A percentile compares a stretch with the other conserved stretches of the same genome.
Conservation (phyloP, 2,329 filamentous ascomycete genomes). For the Ophiostoma triangulosporum region DNA sequence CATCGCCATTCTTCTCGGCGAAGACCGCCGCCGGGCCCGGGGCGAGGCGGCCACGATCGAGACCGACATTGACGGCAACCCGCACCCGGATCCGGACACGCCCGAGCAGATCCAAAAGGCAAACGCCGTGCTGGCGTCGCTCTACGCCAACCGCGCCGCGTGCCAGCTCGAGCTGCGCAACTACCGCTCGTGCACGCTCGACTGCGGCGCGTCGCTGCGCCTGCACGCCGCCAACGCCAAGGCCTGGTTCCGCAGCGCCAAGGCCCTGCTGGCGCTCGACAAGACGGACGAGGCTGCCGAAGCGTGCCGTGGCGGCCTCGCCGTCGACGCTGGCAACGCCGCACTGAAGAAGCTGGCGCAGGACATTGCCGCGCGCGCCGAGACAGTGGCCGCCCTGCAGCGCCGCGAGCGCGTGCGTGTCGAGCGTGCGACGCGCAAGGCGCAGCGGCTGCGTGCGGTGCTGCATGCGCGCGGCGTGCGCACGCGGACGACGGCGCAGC, state of each 20-base stretch:
- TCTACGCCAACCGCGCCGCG: constrained; percentile 76
- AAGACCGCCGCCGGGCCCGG: constrained; percentile 41
- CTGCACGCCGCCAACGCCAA: constrained; percentile 76
- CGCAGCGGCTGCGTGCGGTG: constrained; percentile 49
- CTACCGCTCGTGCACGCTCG: constrained; percentile 72
- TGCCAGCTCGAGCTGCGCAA: constrained; percentile 84
- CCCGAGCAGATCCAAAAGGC: constrained; percentile 49
- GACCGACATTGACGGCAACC: constrained; percentile 11
- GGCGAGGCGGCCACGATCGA: constrained; percentile 17
- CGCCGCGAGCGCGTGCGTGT: constrained; percentile 40
- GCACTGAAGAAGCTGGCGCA: constrained; percentile 48
- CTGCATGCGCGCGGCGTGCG: constrained; percentile 57
- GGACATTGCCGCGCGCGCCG: constrained; percentile 41
- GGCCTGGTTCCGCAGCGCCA: constrained; percentile 74
- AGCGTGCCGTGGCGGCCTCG: constrained; percentile 59
- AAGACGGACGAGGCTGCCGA: constrained; percentile 71
- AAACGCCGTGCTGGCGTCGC: constrained; percentile 54
- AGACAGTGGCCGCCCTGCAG: constrained; percentile 38
- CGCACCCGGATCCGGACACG: constrained; percentile 27
- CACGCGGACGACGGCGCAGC: constrained; percentile 50
- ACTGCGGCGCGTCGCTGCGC: constrained; percentile 67
- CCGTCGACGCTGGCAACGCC: constrained; percentile 56
- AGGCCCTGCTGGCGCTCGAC: constrained; percentile 65
- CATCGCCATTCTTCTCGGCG: constrained; percentile 54
- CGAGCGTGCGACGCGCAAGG: constrained; percentile 41